These are phyloP conservation scores for Mycena pura DNA, from an alignment of 768 basidiomycete genomes.

Conservation along the genomic window DNA sequence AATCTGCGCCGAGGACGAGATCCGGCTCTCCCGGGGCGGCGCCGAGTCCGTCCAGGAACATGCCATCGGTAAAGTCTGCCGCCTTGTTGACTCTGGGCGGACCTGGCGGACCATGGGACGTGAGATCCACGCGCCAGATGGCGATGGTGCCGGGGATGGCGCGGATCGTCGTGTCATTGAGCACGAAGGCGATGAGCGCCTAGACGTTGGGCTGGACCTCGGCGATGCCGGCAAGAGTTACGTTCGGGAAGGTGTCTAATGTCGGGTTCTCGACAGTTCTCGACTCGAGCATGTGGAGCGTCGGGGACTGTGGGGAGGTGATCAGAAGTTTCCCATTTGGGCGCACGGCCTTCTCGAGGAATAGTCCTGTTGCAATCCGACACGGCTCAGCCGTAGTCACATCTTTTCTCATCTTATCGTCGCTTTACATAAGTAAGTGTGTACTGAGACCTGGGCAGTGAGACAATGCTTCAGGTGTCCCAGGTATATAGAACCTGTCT, in stretches of 20 bases:
- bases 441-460: no score
- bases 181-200: background rate
- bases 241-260: conserved; percentile 14
- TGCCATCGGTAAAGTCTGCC: conserved; percentile 2
- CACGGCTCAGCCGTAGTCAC: no score
- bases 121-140: conserved; percentile 14
- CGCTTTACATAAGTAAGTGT: no score
- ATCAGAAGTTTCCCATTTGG: conserved; percentile 9
- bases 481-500: no score
- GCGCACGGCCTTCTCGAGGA: conserved; percentile 17
- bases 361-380: no score
- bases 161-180: conserved; percentile 1
- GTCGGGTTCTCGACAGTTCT: conserved; percentile 1
- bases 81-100: conserved; percentile 9
- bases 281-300: conserved; percentile 6
- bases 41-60: conserved; percentile 7
- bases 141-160: conserved; percentile 10
- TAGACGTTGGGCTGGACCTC: conserved; percentile 12
- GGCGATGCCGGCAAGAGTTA: conserved; percentile 9
- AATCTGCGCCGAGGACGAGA: conserved; percentile 12
- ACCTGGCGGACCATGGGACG: background rate
- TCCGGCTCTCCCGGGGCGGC: conserved; percentile 8
- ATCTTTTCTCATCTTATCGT: no score
- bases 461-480: no score
- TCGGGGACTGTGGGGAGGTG: conserved; percentile 5